A percentile compares a stretch with the other conserved stretches of the same genome.
phyloP scores from a whole-genome alignment of 2,329 filamentous ascomycete genomes.

The Ophiostoma angusticollis region DNA sequence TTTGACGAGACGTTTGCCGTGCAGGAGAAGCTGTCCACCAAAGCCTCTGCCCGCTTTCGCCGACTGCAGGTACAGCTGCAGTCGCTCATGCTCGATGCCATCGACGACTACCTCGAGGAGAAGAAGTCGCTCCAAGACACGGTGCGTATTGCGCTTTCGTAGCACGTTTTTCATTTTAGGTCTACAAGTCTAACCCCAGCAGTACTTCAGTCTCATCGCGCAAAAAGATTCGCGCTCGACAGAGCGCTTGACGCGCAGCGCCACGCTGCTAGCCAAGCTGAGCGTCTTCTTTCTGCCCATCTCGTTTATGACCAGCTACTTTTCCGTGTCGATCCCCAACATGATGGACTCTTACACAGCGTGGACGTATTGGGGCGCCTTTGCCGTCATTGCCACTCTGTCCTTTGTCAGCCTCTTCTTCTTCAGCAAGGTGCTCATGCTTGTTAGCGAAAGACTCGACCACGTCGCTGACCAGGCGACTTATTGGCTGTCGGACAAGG shows the following conservation, averaged over 20 bases:
- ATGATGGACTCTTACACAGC: constrained; percentile 44
- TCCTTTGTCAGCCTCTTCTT: constrained; percentile 47
- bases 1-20: neutral
- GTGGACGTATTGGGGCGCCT: constrained; percentile 54
- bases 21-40: constrained; percentile 23
- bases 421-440: constrained; percentile 33
- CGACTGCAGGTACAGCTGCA: constrained; percentile 45
- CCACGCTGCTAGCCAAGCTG: constrained; percentile 59
- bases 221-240: constrained; percentile 63
- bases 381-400: constrained; percentile 48
- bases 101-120: constrained; percentile 51
- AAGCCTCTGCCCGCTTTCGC: constrained; percentile 45
- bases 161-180: too few species aligned
- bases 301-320: constrained; percentile 62
- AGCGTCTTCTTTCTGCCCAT: constrained; percentile 66
- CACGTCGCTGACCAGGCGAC: constrained; percentile 11
- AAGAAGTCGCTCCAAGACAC: constrained; percentile 58
- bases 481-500: neutral
- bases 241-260: constrained; percentile 57
- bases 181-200: too few species aligned
- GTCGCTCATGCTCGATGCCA: constrained; percentile 48
- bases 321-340: constrained; percentile 51
- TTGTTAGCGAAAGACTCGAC: constrained; percentile 32
- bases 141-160: too few species aligned
- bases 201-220: constrained; percentile 69